Base-by-base conservation (phyloP, 179 eudicot genomes). In the Silene vulgaris region DNA sequence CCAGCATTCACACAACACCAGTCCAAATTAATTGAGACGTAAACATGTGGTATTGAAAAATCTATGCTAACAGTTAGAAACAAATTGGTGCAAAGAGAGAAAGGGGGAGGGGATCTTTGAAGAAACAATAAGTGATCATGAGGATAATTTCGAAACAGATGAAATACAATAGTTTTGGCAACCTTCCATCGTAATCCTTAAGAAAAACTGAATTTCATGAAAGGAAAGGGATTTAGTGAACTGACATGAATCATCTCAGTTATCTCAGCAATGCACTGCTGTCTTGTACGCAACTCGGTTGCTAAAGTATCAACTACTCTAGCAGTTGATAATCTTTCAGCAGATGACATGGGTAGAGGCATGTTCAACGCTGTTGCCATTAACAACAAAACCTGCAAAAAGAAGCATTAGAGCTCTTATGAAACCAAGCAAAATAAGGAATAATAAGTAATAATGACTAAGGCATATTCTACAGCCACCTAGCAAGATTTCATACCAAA, bases 241-340 rank as follows among this genome's bases (percentile, higher is more conserved):
- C 95, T 81, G 30, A 94, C 98, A 89, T 94, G 97, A 65, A 94
- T 94, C 98, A 94, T 92, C 84, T 92, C 98, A 21, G 97, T 92
- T 79, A 94, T 90, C 83, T 90, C 98, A 80, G 98, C 96, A 66
- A 94, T 85, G 72, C 86, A 77, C 74, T 94, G 97, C 76, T 92
- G 98, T 80, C 96, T 90, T 74, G 76, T 72, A 59, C 97, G 95
- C 75, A 90, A 80, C 50, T 92, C 92, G 26, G 84, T 72, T 28
- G 85, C 85, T 76, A 85, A 66, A 52, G 80, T 79, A 84, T 84
- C 89, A 83, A 79, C 82, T 62, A 81, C 84, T 57, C 28, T 66
- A 50, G 61, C 86, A 64, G 88, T 37, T 72, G 79, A 67, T 43
- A 81, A 81, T 62, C 59, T 77, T 56, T 75, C 85, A 61, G 88